Percentiles rank a stretch among this genome's conserved stretches.
Evolutionary conservation across 495 filamentous ascomycete species (phyloP).

Genomic region (Penicillium alfredii): DNA sequence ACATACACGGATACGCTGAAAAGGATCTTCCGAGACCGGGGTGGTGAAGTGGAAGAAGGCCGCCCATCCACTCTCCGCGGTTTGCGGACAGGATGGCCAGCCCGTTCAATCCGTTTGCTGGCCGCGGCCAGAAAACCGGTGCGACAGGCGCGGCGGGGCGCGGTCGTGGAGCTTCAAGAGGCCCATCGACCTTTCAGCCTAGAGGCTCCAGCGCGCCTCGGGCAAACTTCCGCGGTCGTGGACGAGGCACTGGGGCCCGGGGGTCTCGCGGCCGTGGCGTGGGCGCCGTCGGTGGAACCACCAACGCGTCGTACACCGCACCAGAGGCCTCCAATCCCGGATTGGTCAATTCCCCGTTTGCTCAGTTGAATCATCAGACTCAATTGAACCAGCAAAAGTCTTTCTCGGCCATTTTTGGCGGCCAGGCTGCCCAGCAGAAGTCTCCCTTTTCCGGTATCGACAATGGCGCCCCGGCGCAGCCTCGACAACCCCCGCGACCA

Average conservation of each 20-base stretch:
- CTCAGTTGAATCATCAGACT: no score
- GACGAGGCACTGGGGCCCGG: conserved; percentile 20
- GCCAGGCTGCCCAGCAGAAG: conserved; percentile 8
- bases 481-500: conserved; percentile 5
- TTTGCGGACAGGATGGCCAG: conserved; percentile 37
- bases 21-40: background rate
- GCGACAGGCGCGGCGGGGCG: conserved; percentile 14
- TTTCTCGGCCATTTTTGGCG: conserved; percentile 14
- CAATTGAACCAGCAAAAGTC: conserved; percentile 23
- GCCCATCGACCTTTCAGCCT: conserved; percentile 16
- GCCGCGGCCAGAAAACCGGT: conserved; percentile 26
- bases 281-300: conserved; percentile 9
- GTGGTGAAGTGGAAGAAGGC: conserved; percentile 3
- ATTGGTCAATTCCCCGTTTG: conserved; percentile 27
- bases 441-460: conserved; percentile 18
- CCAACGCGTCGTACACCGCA: conserved; percentile 9
- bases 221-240: conserved; percentile 21
- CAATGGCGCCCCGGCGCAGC: conserved; percentile 10
- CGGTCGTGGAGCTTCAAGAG: conserved; percentile 25
- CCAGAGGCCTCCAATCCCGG: conserved; percentile 2
- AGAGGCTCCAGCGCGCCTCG: conserved; percentile 16
- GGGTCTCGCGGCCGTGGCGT: conserved; percentile 21
- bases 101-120: conserved; percentile 32
- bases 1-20: no score
- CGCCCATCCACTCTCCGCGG: conserved; percentile 15